Conservation (phyloP, 768 basidiomycete species). For the Lentinula sp. region DNA sequence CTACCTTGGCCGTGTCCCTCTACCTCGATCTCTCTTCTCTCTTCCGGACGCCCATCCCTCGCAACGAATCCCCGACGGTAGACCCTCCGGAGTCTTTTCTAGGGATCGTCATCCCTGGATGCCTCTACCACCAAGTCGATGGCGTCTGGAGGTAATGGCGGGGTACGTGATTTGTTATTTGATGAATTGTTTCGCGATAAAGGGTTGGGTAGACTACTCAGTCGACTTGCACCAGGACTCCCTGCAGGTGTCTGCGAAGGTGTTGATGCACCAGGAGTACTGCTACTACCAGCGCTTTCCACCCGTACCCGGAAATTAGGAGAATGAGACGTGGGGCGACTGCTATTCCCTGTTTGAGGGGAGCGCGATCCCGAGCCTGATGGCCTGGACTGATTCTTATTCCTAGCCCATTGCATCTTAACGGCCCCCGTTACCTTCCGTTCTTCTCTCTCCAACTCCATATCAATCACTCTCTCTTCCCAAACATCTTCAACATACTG, state of each 20-base stretch:
- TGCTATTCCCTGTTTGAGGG: not conserved
- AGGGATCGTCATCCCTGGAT: conserved; percentile 44
- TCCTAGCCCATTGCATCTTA: conserved; percentile 6
- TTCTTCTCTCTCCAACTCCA: not conserved
- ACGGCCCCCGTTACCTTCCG: not conserved
- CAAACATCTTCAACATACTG: not conserved
- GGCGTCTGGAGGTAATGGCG: conserved; percentile 59
- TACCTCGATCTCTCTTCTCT: conserved; percentile 36
- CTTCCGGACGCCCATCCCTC: conserved; percentile 21
- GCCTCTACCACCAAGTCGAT: conserved; percentile 87
- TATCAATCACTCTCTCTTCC: conserved; percentile 1
- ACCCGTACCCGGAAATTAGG: conserved; percentile 12
- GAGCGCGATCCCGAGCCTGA: not conserved
- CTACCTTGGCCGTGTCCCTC: conserved; percentile 15
- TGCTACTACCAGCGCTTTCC: conserved; percentile 20
- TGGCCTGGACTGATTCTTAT: not conserved
- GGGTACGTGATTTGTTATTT: conserved; percentile 19
- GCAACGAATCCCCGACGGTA: conserved; percentile 44
- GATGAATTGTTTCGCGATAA: conserved; percentile 26
- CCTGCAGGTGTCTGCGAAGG: not conserved
- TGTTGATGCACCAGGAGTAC: conserved; percentile 11
- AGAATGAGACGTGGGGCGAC: conserved; percentile 11
- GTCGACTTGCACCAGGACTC: not conserved
- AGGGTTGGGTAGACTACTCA: conserved; percentile 22
- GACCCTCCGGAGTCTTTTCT: conserved; percentile 41